Percentiles rank a stretch among this genome's conserved stretches.
phyloP scores from a whole-genome alignment of 2,329 filamentous ascomycete species.

The Aureobasidium sp. region DNA sequence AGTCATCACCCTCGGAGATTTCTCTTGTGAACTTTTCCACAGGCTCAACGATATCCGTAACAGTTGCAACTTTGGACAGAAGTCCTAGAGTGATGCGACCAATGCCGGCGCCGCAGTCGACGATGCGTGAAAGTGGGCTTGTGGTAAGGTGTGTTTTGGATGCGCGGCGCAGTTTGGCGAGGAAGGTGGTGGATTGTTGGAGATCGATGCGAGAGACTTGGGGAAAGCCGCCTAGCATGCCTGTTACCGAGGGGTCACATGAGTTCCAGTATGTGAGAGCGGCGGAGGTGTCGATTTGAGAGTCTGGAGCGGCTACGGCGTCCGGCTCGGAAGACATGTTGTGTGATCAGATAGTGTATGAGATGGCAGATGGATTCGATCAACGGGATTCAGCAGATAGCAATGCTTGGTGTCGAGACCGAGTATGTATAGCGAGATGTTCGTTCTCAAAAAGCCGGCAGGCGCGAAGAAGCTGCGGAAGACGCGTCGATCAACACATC shows the following conservation, averaged over 20 bases:
- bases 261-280: constrained; percentile 45
- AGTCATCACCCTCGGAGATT: constrained; percentile 34
- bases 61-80: constrained; percentile 58
- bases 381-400: too few relatives aligned
- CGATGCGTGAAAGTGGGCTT: constrained; percentile 33
- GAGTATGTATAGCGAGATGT: background rate
- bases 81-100: constrained; percentile 74
- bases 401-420: background rate
- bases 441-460: background rate
- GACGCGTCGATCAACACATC: constrained; percentile 10
- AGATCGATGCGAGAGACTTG: constrained; percentile 63
- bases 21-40: constrained; percentile 68
- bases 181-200: constrained; percentile 59
- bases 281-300: constrained; percentile 35
- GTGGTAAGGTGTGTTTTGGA: constrained; percentile 21
- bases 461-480: background rate
- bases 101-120: constrained; percentile 62
- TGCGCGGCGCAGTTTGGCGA: constrained; percentile 53
- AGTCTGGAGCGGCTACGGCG: constrained; percentile 26
- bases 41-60: constrained; percentile 79
- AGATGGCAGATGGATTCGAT: background rate
- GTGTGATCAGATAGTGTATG: background rate
- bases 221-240: constrained; percentile 72
- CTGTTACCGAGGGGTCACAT: constrained; percentile 50
- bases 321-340: constrained; percentile 1